Conservation (phyloP, 2,329 filamentous ascomycete genomes). For the Lachnum nothofagi region DNA sequence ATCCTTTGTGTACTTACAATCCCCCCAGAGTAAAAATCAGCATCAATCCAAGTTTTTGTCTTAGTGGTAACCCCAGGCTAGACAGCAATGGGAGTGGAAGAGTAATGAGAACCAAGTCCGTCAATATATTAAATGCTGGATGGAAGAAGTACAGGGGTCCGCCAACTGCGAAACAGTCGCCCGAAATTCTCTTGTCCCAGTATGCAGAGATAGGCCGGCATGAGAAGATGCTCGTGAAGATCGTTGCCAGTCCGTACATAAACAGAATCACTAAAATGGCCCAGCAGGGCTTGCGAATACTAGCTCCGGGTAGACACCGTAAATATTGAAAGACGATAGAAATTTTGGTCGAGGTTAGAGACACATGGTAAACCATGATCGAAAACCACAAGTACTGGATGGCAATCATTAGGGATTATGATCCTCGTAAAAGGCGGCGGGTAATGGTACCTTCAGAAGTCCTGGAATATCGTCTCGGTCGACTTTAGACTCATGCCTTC, state of each 20-base stretch:
- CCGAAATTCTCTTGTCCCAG: slow-evolving; percentile 7
- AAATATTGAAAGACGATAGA: slow-evolving; percentile 39
- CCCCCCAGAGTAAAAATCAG: slow-evolving; percentile 22
- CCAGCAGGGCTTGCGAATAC: slow-evolving; percentile 21
- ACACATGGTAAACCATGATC: slow-evolving; percentile 35
- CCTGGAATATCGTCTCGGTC: slow-evolving; percentile 16
- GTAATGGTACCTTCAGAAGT: slow-evolving; percentile 22
- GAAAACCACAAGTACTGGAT: slow-evolving; percentile 31
- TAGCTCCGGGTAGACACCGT: slow-evolving; percentile 34
- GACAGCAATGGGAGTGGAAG: slow-evolving; percentile 19
- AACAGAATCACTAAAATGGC: slow-evolving; percentile 9
- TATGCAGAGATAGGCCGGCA: slow-evolving; percentile 17
- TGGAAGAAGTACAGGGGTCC: slow-evolving; percentile 20
- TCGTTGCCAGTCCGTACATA: slow-evolving; percentile 7
- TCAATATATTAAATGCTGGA: slow-evolving; percentile 18
- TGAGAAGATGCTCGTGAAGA: slow-evolving; percentile 13
- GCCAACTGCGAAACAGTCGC: slow-evolving; percentile 10
- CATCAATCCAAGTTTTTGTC: slow-evolving; percentile 21
- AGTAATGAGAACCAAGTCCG: slow-evolving; percentile 17
- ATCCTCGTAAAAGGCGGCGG: neutral
- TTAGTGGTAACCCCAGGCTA: slow-evolving; percentile 15
- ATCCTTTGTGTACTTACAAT: slow-evolving; percentile 16
- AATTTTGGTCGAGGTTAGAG: slow-evolving; percentile 34
- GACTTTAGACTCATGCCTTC: slow-evolving; percentile 21
- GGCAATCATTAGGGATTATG: slow-evolving; percentile 9